Conservation (phyloP, 805 yeast genomes). For the Lipomyces sp. region DNA sequence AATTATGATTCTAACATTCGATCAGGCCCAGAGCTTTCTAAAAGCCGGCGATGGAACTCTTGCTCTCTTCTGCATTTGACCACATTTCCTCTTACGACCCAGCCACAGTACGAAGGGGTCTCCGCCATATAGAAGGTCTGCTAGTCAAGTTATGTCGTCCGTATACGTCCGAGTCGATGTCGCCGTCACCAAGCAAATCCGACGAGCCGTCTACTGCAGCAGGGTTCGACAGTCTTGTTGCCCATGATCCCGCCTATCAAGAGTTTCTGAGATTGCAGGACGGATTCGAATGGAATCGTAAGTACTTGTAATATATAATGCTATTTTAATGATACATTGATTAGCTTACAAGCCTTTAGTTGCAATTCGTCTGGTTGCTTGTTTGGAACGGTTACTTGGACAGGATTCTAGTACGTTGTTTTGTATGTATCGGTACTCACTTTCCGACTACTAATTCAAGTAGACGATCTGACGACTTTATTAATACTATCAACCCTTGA, state of each 20-base stretch:
- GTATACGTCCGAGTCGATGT: conserved; percentile 5
- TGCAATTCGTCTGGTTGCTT: conserved; percentile 38
- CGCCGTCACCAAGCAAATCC: not conserved
- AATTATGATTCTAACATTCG: not conserved
- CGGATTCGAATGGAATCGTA: conserved; percentile 57
- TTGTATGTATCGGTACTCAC: not conserved
- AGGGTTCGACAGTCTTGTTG: conserved; percentile 20
- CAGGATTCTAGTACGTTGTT: conserved; percentile 20
- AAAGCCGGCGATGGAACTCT: conserved; percentile 29
- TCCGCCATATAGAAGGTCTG: conserved; percentile 37
- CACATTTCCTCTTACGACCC: conserved; percentile 37
- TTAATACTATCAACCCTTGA: conserved; percentile 44
- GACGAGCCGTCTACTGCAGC: not conserved
- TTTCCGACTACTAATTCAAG: not conserved
- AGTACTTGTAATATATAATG: conserved; percentile 38
- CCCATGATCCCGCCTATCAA: conserved; percentile 34
- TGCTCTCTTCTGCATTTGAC: conserved; percentile 36
- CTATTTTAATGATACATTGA: not conserved
- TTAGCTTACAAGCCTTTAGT: conserved; percentile 14
- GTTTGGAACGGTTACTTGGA: conserved; percentile 34
- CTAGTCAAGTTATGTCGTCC: conserved; percentile 35
- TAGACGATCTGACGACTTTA: conserved; percentile 26
- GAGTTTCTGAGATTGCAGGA: conserved; percentile 57
- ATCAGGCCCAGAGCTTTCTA: not conserved
- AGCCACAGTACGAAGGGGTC: conserved; percentile 33